Conservation (phyloP, 2,329 filamentous ascomycete species). For the Arthrobotrys iridis region DNA sequence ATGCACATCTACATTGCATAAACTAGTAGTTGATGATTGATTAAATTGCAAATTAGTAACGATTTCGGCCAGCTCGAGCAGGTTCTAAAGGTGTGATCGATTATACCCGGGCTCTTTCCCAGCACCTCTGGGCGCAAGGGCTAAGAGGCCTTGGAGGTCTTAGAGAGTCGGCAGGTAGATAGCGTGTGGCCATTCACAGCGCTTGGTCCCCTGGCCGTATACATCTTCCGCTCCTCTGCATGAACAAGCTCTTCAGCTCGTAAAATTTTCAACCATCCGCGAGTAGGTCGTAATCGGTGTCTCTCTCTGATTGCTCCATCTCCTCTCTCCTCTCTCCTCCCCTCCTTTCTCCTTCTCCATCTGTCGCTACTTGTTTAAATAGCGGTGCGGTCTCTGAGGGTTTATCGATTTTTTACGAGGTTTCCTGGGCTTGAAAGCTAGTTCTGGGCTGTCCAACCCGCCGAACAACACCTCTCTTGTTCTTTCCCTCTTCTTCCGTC, state of each 20-base stretch:
- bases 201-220: slow-evolving; percentile 31
- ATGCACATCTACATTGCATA: too few species aligned
- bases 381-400: neutral
- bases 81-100: slow-evolving; percentile 16
- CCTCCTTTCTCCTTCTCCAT: neutral
- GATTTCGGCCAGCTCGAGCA: neutral
- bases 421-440: too few species aligned
- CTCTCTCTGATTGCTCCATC: neutral
- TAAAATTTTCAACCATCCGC: slow-evolving; percentile 4
- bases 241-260: slow-evolving; percentile 10
- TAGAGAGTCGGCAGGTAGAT: slow-evolving; percentile 27
- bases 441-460: neutral
- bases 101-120: slow-evolving; percentile 35
- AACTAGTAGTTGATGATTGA: too few species aligned
- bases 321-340: neutral
- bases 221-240: slow-evolving; percentile 18
- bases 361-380: neutral
- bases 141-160: slow-evolving; percentile 36
- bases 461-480: neutral
- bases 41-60: too few species aligned
- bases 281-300: neutral
- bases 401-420: too few species aligned
- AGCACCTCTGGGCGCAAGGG: slow-evolving; percentile 34
- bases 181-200: slow-evolving; percentile 40
- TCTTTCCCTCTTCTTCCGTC: slow-evolving; percentile 10